These are phyloP conservation scores for Hygrocybe punicea DNA, from an alignment of 768 basidiomycete genomes.

Conservation along the genomic window DNA sequence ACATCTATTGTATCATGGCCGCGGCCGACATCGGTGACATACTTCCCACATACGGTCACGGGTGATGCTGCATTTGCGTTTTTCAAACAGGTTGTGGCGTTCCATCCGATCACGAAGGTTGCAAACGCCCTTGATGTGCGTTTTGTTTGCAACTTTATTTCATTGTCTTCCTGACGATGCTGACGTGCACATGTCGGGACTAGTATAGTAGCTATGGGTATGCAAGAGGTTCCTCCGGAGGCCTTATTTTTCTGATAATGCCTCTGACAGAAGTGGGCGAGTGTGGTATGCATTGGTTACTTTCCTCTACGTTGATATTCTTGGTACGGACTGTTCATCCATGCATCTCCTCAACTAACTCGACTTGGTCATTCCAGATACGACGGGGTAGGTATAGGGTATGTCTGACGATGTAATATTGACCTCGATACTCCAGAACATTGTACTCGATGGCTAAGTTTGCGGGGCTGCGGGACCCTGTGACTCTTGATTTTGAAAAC, in stretches of 20 bases:
- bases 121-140: conserved; percentile 69
- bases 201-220: conserved; percentile 49
- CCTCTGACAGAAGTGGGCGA: conserved; percentile 51
- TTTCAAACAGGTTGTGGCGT: conserved; percentile 81
- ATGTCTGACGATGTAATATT: background rate
- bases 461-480: conserved; percentile 79
- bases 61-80: conserved; percentile 77
- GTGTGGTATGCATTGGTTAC: conserved; percentile 89
- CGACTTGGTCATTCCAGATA: conserved; percentile 33
- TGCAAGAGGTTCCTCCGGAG: conserved; percentile 2
- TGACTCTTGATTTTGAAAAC: conserved; percentile 83
- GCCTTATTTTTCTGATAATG: conserved; percentile 15
- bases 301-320: conserved; percentile 86
- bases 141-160: background rate
- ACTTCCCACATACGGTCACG: conserved; percentile 66
- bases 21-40: conserved; percentile 73
- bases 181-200: conserved; percentile 6
- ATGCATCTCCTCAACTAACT: background rate
- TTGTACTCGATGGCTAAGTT: conserved; percentile 91
- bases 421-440: conserved; percentile 51
- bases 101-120: conserved; percentile 57
- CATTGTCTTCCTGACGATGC: background rate
- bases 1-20: conserved; percentile 89
- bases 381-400: conserved; percentile 40
- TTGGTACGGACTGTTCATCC: conserved; percentile 46